Base-by-base conservation (phyloP, 2,329 filamentous ascomycete genomes). In the Aspergillus sp. region DNA sequence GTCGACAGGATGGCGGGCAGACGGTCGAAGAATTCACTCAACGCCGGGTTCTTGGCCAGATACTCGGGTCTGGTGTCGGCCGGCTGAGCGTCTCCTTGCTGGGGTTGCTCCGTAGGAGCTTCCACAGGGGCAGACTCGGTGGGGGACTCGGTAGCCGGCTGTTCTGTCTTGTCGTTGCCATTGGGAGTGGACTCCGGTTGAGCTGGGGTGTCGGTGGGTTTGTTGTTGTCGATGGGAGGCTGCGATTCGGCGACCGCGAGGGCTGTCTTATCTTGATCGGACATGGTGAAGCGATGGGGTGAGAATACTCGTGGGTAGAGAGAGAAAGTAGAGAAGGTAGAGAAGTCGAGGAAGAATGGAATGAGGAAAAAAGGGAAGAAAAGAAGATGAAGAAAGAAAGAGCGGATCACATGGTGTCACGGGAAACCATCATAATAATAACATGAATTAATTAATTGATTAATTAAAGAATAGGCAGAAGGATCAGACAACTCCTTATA, bases 1-100 rank as follows among this genome's bases (percentile, higher is more conserved):
- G 79, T 76, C 45, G 76, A 73, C 54, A 85, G 71, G 55, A 91
- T 81, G 5, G 77, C 71, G 5, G 81, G 74, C 31, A 92, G 78
- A 25, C 78, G 77, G 9, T 77, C 76, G 56, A 84, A 81, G 57
- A 91, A 78, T 56, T 81, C 76, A 47, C 72, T 70, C 31, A 89
- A 75, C 11, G 77, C 63, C 1, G 68, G 63, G 46, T 69, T 71
- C n/a, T 69, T 69, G 44, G 59, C 64, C 45, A 75, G 55, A 44
- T 72, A 74, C 10, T 55, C 58, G 5, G 59, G 57, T 32, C 54
- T 53, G 21, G 41, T 38, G 23, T 49, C 52, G 16, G 57, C 64
- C n/a, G 69, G 68, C 45, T 68, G 62, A 32, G 67, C 58, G 14
- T 61, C 60, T 49, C 65, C 56, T 41, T 61, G 51, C 36, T 64